Percentiles rank a stretch among this genome's conserved stretches.
These are phyloP conservation scores for Taiwanofungus camphoratus DNA, from an alignment of 1,284 basidiomycete species.

Conservation along the genomic window DNA sequence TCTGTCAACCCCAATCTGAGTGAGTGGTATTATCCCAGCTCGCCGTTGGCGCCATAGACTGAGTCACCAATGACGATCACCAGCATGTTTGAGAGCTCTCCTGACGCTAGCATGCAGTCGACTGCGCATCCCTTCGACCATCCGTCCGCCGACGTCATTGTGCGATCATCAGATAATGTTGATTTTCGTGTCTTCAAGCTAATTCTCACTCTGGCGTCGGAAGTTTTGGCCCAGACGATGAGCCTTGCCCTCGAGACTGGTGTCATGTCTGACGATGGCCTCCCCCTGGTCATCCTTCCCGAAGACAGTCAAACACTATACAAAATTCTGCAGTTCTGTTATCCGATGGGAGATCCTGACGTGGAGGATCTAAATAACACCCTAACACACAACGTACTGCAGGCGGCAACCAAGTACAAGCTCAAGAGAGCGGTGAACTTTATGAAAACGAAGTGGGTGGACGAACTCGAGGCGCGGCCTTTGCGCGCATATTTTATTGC, in stretches of 20 bases:
- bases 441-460: constrained; percentile 2
- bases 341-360: constrained; percentile 5
- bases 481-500: constrained; percentile 12
- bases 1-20: neutral
- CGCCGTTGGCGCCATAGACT: neutral
- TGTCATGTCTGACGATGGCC: neutral
- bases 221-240: constrained; percentile 17
- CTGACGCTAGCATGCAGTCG: neutral
- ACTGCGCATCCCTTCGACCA: neutral
- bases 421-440: neutral
- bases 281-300: neutral
- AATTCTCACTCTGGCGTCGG: constrained; percentile 16
- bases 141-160: constrained; percentile 6
- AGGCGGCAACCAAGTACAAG: constrained; percentile 5
- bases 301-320: neutral
- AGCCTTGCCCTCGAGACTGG: neutral
- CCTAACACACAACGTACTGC: neutral
- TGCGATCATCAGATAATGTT: constrained; percentile 18
- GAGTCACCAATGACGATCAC: neutral
- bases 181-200: constrained; percentile 14
- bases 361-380: neutral
- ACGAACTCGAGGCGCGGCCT: neutral
- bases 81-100: neutral
- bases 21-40: neutral
- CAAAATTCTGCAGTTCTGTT: neutral